These are phyloP conservation scores for Brassica juncea DNA, from an alignment of 345 rosid species.

Conservation along the genomic window DNA sequence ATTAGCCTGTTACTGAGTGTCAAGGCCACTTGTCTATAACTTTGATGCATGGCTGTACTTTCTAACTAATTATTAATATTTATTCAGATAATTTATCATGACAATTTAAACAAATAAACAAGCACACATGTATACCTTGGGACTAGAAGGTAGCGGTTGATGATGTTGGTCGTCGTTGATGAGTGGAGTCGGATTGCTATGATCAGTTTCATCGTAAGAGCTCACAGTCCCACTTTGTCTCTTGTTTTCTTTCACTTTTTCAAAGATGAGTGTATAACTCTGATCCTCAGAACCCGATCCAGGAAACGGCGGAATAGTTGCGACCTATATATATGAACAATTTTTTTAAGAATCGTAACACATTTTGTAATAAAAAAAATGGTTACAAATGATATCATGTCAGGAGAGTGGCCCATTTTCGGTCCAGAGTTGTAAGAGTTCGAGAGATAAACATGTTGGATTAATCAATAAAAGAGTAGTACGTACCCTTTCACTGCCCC, in stretches of 20 bases:
- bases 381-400: not conserved
- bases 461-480: not conserved
- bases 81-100: not conserved
- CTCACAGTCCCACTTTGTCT: not conserved
- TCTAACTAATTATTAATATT: not conserved
- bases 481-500: constrained; percentile 30
- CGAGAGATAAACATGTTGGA: not conserved
- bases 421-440: not conserved
- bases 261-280: constrained; percentile 38
- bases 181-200: constrained; percentile 29
- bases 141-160: constrained; percentile 30
- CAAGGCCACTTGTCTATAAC: not conserved
- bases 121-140: constrained; percentile 26
- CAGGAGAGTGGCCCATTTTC: not conserved
- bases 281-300: constrained; percentile 27
- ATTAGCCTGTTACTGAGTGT: not conserved
- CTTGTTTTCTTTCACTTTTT: constrained; percentile 35
- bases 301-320: constrained; percentile 35
- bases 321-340: constrained; percentile 22
- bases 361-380: not conserved
- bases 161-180: constrained; percentile 24
- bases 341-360: not conserved
- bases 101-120: not conserved
- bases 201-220: constrained; percentile 13
- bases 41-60: not conserved